Conservation (phyloP, 495 filamentous ascomycete genomes). For the Penicillium roqueforti region DNA sequence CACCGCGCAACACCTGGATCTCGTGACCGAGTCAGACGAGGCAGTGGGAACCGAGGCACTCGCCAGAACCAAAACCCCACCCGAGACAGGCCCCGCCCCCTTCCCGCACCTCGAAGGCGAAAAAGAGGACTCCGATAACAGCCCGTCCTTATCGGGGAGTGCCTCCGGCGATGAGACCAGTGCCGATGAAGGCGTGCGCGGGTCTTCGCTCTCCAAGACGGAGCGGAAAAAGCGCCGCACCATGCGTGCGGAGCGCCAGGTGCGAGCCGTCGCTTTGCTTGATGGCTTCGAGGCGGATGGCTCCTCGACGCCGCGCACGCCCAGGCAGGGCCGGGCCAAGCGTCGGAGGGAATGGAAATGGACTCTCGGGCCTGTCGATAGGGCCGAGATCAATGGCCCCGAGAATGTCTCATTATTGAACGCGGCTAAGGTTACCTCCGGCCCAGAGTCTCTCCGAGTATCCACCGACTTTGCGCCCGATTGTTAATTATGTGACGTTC, state of each 20-base stretch:
- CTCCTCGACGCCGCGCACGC: slow-evolving; percentile 45
- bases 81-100: neutral
- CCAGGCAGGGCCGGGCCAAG: slow-evolving; percentile 46
- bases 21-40: slow-evolving; percentile 16
- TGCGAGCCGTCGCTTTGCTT: slow-evolving; percentile 40
- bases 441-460: neutral
- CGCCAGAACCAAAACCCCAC: slow-evolving; percentile 11
- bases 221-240: slow-evolving; percentile 41
- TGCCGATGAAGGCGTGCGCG: slow-evolving; percentile 10
- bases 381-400: neutral
- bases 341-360: slow-evolving; percentile 54
- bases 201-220: slow-evolving; percentile 14
- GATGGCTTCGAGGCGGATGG: slow-evolving; percentile 35
- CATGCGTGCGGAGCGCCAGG: slow-evolving; percentile 35
- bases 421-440: neutral
- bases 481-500: neutral
- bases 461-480: neutral
- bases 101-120: slow-evolving; percentile 37
- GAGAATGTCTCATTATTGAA: slow-evolving; percentile 1
- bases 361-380: slow-evolving; percentile 47
- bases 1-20: slow-evolving; percentile 44
- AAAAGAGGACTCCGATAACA: slow-evolving; percentile 39
- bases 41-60: slow-evolving; percentile 9
- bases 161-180: slow-evolving; percentile 41
- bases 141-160: slow-evolving; percentile 25